Evolutionary conservation across 345 rosid species (phyloP).

Genomic region (Raphanus raphanistrum): DNA sequence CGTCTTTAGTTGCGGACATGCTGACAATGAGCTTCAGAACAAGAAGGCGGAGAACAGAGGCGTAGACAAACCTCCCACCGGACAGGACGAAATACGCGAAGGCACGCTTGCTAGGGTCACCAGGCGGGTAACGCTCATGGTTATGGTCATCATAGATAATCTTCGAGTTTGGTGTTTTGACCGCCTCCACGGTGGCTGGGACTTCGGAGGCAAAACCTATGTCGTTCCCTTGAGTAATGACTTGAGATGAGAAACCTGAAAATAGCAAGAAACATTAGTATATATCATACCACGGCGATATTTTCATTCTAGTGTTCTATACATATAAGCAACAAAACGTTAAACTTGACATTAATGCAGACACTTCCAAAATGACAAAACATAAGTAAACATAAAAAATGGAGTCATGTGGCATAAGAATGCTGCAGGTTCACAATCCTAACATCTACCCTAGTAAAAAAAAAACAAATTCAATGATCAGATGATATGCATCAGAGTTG

Average conservation of each 20-base stretch:
- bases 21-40: conserved; percentile 81
- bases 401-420: background rate
- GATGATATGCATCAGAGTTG: too few relatives aligned
- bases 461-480: too few relatives aligned
- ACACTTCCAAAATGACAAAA: background rate
- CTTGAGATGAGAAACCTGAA: conserved; percentile 62
- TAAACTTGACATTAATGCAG: background rate
- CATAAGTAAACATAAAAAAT: background rate
- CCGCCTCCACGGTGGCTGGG: conserved; percentile 68
- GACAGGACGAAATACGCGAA: conserved; percentile 88
- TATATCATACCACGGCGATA: background rate
- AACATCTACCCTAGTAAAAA: too few relatives aligned
- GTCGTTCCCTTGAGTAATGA: conserved; percentile 52
- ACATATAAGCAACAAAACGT: background rate
- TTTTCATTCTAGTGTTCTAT: background rate
- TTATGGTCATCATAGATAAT: conserved; percentile 76
- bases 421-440: too few relatives aligned
- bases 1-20: conserved; percentile 97
- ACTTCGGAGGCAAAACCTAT: conserved; percentile 30
- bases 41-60: conserved; percentile 78
- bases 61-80: conserved; percentile 89
- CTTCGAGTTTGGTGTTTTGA: conserved; percentile 79
- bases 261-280: conserved; percentile 15
- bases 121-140: conserved; percentile 90
- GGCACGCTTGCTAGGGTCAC: conserved; percentile 93